Base-by-base conservation (phyloP, 1,139 yeast genomes). In the Eremothecium coryli region DNA sequence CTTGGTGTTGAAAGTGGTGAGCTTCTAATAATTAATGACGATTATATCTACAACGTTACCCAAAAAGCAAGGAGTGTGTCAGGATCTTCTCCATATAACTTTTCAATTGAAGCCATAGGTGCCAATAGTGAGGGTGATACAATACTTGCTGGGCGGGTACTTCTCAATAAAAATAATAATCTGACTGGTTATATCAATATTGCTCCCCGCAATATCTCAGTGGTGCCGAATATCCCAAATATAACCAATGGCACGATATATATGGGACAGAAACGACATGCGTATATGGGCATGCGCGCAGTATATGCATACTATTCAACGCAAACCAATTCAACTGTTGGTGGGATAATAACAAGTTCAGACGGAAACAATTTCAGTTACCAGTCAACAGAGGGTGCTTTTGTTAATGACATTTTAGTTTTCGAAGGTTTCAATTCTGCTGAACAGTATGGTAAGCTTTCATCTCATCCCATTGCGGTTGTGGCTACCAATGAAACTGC, bases 101-200 rank as follows among this genome's bases (percentile, higher is more conserved):
- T 20, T 7, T 43, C 56, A 1, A 26, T 52, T 15, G 42, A 43
- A 23, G 40, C 57, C 8, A 49, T 65, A 7, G 62, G 55, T 9
- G 39, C 41, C 11, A 50, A 54, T 32, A 33, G 29, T 4, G 30
- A 49, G 15, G 38, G 48, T 5, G 60, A 56, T 26, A 41, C 45
- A 56, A 59, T 45, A 38, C 70, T 40, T 48, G 52, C 38, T 66
- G 76, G 73, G 13, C 41, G 52, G 16, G 26, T 50, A 9, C 26
- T 39, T 5, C 23, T 12, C 16, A 32, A 34, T 8, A 43, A 49
- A 18, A 40, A 33, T 35, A 12, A 36, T 4, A 28, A 33, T 17
- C 33, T 45, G n/a, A 40, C 48, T 37, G 50, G 47, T 2, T 32
- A 50, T 5, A 32, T 34, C 3, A 26, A 31, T n/a, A 26, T 48